Evolutionary conservation across 768 basidiomycete species (phyloP).

Genomic region (Tulasnella sp.): DNA sequence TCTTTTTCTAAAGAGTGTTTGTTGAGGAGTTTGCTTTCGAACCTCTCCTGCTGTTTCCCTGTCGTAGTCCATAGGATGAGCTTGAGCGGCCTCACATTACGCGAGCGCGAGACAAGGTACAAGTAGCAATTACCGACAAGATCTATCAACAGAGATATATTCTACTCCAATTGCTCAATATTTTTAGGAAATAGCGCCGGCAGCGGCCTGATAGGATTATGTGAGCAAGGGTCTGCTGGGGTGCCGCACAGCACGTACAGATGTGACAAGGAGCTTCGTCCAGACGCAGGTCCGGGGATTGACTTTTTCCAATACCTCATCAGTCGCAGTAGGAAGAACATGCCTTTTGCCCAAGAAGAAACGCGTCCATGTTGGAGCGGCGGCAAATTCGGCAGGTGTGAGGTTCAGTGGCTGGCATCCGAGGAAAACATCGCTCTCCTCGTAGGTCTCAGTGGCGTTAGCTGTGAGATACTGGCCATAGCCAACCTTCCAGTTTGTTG

Average conservation of each 20-base stretch:
- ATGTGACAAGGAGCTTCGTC: not conserved
- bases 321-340: not conserved
- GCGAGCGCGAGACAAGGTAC: too few species aligned
- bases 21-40: too few species aligned
- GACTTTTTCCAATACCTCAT: not conserved
- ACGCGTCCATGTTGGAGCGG: not conserved
- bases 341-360: not conserved
- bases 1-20: too few species aligned
- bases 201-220: too few species aligned
- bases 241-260: not conserved
- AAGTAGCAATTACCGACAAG: too few species aligned
- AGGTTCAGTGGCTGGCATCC: not conserved
- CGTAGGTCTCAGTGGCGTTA: not conserved
- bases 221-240: too few species aligned
- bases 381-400: not conserved
- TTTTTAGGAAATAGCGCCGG: too few species aligned
- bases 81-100: too few species aligned
- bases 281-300: not conserved
- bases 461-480: not conserved
- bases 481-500: not conserved
- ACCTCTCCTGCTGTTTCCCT: too few species aligned
- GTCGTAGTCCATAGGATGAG: too few species aligned
- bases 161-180: too few species aligned
- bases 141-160: too few species aligned
- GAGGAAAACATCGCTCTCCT: not conserved